These are phyloP conservation scores for Globisporangium paddicum DNA, from an alignment of 352 stramenopile species.

Conservation along the genomic window DNA sequence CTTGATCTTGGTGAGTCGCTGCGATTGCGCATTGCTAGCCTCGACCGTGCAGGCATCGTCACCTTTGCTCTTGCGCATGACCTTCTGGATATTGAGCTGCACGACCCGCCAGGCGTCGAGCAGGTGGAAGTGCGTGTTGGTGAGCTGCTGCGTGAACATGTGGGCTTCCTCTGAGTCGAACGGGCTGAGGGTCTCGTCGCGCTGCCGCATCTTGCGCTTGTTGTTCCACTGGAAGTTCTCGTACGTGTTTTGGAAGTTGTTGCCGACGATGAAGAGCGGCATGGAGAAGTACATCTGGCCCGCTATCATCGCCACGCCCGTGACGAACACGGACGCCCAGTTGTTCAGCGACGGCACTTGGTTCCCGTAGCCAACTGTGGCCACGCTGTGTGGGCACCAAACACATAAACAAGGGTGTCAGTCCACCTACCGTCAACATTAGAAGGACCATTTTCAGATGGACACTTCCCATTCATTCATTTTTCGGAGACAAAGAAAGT, in stretches of 20 bases:
- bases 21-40: slow-evolving; percentile 25
- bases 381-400: slow-evolving; percentile 32
- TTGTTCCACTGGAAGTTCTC: slow-evolving; percentile 54
- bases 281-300: slow-evolving; percentile 79
- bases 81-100: slow-evolving; percentile 35
- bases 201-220: slow-evolving; percentile 41
- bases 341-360: slow-evolving; percentile 65
- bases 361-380: slow-evolving; percentile 71
- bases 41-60: slow-evolving; percentile 18
- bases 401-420: neutral
- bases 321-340: slow-evolving; percentile 35
- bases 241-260: slow-evolving; percentile 64
- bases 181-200: slow-evolving; percentile 43
- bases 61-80: slow-evolving; percentile 18
- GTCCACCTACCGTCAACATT: neutral
- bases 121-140: slow-evolving; percentile 59
- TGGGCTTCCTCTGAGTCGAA: slow-evolving; percentile 50
- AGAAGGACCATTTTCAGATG: neutral
- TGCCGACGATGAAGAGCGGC: slow-evolving; percentile 73
- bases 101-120: slow-evolving; percentile 41
- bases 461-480: neutral
- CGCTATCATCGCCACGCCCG: slow-evolving; percentile 66
- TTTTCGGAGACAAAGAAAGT: neutral
- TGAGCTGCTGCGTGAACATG: slow-evolving; percentile 41
- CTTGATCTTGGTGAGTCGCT: slow-evolving; percentile 40